These are phyloP conservation scores for Megacollybia marginata DNA, from an alignment of 768 basidiomycete genomes.

Conservation along the genomic window DNA sequence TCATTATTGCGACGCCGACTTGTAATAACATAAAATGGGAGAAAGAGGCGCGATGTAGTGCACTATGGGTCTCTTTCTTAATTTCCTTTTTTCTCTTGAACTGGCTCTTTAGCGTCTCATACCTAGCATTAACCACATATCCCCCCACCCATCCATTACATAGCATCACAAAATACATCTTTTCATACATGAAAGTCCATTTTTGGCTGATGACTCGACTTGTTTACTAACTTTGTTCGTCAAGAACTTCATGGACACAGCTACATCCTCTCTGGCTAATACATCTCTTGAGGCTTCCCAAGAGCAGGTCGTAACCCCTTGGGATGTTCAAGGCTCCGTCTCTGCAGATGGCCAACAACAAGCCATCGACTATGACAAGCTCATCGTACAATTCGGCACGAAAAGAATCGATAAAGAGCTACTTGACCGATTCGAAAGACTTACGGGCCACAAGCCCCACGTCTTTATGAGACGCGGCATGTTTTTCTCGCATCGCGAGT, in stretches of 20 bases:
- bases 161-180: background rate
- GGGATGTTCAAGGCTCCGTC: constrained; percentile 93
- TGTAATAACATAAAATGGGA: background rate
- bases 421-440: constrained; percentile 80
- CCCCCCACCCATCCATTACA: constrained; percentile 23
- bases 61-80: constrained; percentile 18
- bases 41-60: background rate
- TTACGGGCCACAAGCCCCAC: constrained; percentile 88
- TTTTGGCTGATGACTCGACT: background rate
- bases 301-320: constrained; percentile 88
- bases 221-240: background rate
- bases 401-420: constrained; percentile 68
- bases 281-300: background rate
- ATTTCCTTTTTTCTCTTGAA: constrained; percentile 14
- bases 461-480: constrained; percentile 82
- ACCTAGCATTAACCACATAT: constrained; percentile 30
- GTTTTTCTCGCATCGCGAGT: constrained; percentile 98
- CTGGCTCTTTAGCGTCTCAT: constrained; percentile 12
- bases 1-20: constrained; percentile 8
- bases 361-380: constrained; percentile 95
- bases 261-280: background rate
- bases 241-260: background rate
- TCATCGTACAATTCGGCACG: constrained; percentile 91
- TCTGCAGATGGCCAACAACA: constrained; percentile 83
- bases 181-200: too few species aligned